These are phyloP conservation scores for Rubia peregrina DNA, from an alignment of 305 asterid genomes.

Conservation along the genomic window DNA sequence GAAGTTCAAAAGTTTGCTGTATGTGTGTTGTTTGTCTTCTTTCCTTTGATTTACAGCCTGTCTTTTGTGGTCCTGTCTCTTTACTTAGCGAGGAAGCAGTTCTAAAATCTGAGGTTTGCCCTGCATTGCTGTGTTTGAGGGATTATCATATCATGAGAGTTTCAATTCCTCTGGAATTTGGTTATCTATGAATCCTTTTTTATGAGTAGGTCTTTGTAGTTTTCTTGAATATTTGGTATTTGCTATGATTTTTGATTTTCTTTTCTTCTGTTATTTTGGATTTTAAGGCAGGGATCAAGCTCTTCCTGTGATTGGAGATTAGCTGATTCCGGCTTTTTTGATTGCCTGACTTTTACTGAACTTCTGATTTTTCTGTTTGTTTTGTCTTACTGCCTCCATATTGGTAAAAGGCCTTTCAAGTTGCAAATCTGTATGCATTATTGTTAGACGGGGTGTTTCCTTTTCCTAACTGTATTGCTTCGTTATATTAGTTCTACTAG, in stretches of 20 bases:
- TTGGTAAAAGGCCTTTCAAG: background rate
- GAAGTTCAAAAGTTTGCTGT: background rate
- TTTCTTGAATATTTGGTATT: background rate
- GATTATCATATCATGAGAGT: background rate
- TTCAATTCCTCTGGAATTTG: background rate
- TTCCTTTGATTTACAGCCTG: background rate
- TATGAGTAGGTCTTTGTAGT: background rate
- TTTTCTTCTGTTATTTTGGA: background rate
- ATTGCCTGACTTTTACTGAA: background rate
- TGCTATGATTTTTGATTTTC: background rate
- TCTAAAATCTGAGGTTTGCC: background rate
- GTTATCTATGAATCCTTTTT: background rate
- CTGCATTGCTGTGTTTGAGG: background rate
- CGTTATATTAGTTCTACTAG: background rate
- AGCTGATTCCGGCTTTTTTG: background rate
- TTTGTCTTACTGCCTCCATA: background rate
- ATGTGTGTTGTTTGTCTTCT: background rate
- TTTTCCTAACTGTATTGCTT: slow-evolving; percentile 3
- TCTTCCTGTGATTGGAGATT: background rate
- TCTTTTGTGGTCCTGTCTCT: background rate
- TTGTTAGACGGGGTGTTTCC: background rate
- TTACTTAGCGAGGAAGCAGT: background rate
- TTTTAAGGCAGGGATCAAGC: background rate
- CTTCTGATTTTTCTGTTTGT: background rate
- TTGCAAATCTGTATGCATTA: background rate